Evolutionary conservation across 2,329 filamentous ascomycete species (phyloP).

Genomic region (Eutypella sp.): DNA sequence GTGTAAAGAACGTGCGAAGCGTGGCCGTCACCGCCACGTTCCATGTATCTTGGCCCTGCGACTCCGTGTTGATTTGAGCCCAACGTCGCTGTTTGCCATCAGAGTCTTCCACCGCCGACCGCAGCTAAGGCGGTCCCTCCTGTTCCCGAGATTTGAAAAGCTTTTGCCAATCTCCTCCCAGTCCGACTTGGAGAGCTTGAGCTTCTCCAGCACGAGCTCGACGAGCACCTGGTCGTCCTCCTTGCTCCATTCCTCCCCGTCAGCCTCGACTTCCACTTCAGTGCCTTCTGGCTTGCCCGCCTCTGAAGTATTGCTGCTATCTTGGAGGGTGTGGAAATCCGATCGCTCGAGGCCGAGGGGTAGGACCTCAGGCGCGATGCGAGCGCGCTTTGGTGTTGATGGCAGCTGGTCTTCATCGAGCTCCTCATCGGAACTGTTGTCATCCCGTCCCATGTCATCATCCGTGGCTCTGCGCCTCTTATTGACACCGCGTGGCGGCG

Average conservation of each 20-base stretch:
- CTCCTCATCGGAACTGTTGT: slow-evolving; percentile 22
- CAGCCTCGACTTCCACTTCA: slow-evolving; percentile 38
- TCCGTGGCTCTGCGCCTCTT: slow-evolving; percentile 48
- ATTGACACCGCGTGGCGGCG: slow-evolving; percentile 41
- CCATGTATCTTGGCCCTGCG: slow-evolving; percentile 46
- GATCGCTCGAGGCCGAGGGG: slow-evolving; percentile 54
- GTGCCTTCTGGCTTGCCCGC: slow-evolving; percentile 27
- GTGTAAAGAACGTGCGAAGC: neutral
- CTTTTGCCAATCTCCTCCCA: slow-evolving; percentile 64
- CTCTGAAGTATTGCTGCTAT: slow-evolving; percentile 22
- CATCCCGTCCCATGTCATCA: slow-evolving; percentile 41
- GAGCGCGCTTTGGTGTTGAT: slow-evolving; percentile 55
- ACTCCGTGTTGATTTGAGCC: slow-evolving; percentile 45
- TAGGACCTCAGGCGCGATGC: slow-evolving; percentile 55
- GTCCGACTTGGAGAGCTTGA: slow-evolving; percentile 58
- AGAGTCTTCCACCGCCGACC: slow-evolving; percentile 60
- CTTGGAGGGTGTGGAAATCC: slow-evolving; percentile 51
- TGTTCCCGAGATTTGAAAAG: slow-evolving; percentile 35
- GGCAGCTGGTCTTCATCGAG: slow-evolving; percentile 28
- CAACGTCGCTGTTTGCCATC: slow-evolving; percentile 54
- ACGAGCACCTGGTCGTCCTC: slow-evolving; percentile 62
- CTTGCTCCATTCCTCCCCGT: slow-evolving; percentile 50
- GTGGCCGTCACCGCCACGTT: slow-evolving; percentile 46
- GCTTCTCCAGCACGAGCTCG: slow-evolving; percentile 63
- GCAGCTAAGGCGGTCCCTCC: slow-evolving; percentile 51